Conservation (phyloP, 2,329 filamentous ascomycete genomes). For the Fusarium nelsonii region DNA sequence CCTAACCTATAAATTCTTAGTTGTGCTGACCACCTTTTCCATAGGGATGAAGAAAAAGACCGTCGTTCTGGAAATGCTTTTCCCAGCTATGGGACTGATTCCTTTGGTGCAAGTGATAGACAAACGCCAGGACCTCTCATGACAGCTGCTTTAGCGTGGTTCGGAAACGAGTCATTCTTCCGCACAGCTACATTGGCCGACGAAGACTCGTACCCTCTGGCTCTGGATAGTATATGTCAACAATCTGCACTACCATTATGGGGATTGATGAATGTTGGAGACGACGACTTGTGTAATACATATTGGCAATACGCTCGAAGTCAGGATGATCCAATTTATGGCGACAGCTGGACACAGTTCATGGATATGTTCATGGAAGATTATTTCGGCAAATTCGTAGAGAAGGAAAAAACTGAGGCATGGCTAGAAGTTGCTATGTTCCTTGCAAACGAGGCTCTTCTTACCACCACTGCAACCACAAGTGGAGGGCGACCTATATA, state of each 20-base stretch:
- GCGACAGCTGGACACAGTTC: background rate
- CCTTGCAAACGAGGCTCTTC: conserved; percentile 32
- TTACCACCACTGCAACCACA: background rate
- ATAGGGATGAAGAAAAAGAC: too few relatives aligned
- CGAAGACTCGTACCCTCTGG: background rate
- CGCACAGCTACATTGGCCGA: background rate
- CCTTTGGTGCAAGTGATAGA: background rate
- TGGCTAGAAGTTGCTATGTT: conserved; percentile 29
- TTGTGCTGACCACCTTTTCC: too few relatives aligned
- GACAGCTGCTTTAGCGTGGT: conserved; percentile 20
- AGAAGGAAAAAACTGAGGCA: accelerated
- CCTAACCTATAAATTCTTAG: too few relatives aligned
- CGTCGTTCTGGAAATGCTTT: too few relatives aligned
- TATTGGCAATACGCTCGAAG: accelerated
- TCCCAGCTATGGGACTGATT: background rate
- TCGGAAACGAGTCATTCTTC: conserved; percentile 26
- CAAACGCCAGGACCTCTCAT: conserved; percentile 21
- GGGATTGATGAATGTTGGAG: background rate
- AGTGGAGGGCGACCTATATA: background rate
- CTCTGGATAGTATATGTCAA: background rate
- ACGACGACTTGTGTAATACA: background rate
- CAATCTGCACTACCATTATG: conserved; percentile 1
- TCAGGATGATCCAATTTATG: too few relatives aligned
- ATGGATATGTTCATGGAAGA: background rate
- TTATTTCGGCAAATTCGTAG: background rate